Conservation (phyloP, 495 filamentous ascomycete genomes). For the Annulohypoxylon maeteangense region DNA sequence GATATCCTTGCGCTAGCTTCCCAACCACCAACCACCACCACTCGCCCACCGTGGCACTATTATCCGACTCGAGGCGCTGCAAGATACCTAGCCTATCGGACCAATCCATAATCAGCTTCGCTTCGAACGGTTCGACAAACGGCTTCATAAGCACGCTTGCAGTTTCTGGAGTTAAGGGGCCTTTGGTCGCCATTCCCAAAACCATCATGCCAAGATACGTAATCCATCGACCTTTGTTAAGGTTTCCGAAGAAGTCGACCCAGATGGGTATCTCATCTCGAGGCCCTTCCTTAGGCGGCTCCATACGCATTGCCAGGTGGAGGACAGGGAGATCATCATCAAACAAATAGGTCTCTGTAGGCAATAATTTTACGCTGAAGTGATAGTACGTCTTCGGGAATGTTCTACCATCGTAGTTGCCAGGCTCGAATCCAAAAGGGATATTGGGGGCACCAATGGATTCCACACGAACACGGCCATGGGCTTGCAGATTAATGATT, state of each 20-base stretch:
- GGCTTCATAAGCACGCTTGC: constrained; percentile 68
- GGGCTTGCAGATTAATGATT: constrained; percentile 72
- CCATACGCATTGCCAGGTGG: constrained; percentile 48
- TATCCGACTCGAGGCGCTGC: constrained; percentile 47
- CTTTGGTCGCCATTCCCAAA: constrained; percentile 67
- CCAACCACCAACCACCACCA: constrained; percentile 75
- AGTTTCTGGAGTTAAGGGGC: constrained; percentile 63
- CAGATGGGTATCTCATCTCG: constrained; percentile 73
- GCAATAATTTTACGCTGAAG: constrained; percentile 70
- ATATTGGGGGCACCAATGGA: constrained; percentile 69
- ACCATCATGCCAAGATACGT: constrained; percentile 68
- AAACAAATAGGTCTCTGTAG: constrained; percentile 67
- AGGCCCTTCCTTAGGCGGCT: constrained; percentile 44
- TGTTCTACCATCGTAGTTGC: constrained; percentile 73
- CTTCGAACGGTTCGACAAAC: constrained; percentile 74
- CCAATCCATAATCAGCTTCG: constrained; percentile 74
- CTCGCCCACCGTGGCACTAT: constrained; percentile 64
- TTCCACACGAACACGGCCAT: constrained; percentile 65
- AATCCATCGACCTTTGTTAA: constrained; percentile 73
- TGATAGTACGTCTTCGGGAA: constrained; percentile 71
- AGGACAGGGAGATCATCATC: constrained; percentile 64
- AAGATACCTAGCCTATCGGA: constrained; percentile 59
- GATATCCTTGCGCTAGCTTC: constrained; percentile 19
- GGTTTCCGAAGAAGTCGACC: constrained; percentile 77
- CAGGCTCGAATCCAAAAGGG: constrained; percentile 78